Conservation (phyloP, 306 rosid species). For the Castanea mollissima region DNA sequence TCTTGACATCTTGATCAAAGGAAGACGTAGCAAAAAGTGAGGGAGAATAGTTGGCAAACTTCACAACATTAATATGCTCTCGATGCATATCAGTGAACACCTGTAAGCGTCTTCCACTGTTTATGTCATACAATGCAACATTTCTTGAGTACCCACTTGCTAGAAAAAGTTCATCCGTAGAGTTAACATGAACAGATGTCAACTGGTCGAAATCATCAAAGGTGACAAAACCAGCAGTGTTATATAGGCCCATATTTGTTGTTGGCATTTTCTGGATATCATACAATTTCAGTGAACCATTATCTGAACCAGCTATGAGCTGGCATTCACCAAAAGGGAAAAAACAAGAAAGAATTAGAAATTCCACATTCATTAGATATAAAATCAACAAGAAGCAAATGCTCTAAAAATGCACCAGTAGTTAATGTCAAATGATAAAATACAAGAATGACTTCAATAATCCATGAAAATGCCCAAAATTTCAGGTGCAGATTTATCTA, state of each 20-base stretch:
- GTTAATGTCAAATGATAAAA: neutral
- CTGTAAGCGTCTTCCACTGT: conserved; percentile 61
- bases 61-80: conserved; percentile 82
- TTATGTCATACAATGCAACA: conserved; percentile 79
- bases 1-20: conserved; percentile 75
- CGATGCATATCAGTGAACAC: conserved; percentile 73
- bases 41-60: conserved; percentile 82
- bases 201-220: conserved; percentile 78
- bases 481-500: no score
- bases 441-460: no score
- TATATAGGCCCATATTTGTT: conserved; percentile 33
- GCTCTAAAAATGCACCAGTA: conserved; percentile 21
- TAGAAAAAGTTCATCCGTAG: conserved; percentile 73
- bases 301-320: conserved; percentile 94
- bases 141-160: conserved; percentile 86
- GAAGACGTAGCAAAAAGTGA: conserved; percentile 79
- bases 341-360: conserved; percentile 31
- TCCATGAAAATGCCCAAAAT: no score
- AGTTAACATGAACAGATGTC: conserved; percentile 86
- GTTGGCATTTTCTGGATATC: conserved; percentile 48
- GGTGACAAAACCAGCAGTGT: conserved; percentile 43
- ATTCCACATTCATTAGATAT: conserved; percentile 6
- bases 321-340: conserved; percentile 34
- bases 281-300: conserved; percentile 73
- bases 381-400: conserved; percentile 13